These are phyloP conservation scores for Wickerhamomyces tratensis DNA, from an alignment of 805 yeast species.

Conservation along the genomic window DNA sequence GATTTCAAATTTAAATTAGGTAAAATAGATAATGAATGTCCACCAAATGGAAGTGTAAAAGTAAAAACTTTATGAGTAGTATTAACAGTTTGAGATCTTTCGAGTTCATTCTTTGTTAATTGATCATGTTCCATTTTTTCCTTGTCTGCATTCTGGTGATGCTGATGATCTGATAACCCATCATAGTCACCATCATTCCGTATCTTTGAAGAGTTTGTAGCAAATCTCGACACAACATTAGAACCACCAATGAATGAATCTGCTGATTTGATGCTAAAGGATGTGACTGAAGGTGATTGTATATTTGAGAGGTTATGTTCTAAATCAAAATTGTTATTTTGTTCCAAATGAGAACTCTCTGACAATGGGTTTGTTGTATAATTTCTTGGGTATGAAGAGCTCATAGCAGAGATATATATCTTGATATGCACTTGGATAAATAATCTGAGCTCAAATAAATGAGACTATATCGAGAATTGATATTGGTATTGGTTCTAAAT, in stretches of 20 bases:
- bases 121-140: slow-evolving; percentile 9
- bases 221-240: slow-evolving; percentile 12
- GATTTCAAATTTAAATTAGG: slow-evolving; percentile 12
- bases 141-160: not conserved
- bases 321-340: too few species aligned
- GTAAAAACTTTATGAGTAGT: slow-evolving; percentile 24
- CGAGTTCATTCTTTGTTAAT: slow-evolving; percentile 12
- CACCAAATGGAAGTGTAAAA: slow-evolving; percentile 29
- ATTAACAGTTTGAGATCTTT: slow-evolving; percentile 7
- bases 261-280: slow-evolving; percentile 19
- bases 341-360: too few species aligned
- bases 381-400: too few species aligned
- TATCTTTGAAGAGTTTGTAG: too few species aligned
- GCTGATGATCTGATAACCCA: not conserved
- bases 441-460: too few species aligned
- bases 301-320: too few species aligned
- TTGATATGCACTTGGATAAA: too few species aligned
- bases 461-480: too few species aligned
- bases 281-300: not conserved
- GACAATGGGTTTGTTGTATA: too few species aligned
- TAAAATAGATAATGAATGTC: slow-evolving; percentile 14
- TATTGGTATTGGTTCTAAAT: too few species aligned
- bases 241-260: slow-evolving; percentile 44
- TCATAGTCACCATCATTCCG: too few species aligned
- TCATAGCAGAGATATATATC: too few species aligned